Base-by-base conservation (phyloP, 305 asterid species). In the Fraxinus platypoda region DNA sequence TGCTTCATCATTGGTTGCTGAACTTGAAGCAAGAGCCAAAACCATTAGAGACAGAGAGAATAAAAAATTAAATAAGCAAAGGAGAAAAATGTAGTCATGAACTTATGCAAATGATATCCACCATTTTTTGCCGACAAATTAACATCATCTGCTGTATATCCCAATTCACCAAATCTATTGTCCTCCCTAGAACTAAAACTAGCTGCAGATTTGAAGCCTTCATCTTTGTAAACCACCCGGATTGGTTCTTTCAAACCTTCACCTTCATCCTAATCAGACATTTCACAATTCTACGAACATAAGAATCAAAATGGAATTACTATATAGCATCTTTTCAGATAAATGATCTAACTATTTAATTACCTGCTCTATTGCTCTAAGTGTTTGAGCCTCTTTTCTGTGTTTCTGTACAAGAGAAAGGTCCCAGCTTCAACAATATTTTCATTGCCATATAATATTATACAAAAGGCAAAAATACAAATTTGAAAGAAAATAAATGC, bases 351-450 rank as follows among this genome's bases (percentile, higher is more conserved):
- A 71, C 23, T 52, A 84, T 64, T 19, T 30, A 34, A 80, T 84
- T 90, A 95, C 97, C 98, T 91, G 94, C 85, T 91, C 90, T 34
- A 93, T 62, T 82, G 94, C 91, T 81, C 82, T 87, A 62, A 91
- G 90, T 25, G 86, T 80, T 54, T 91, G 97, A 62, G 90, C 90
- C 80, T 93, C 97, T 41, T 87, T 83, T 83, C 94, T 92, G 87
- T 88, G 91, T 82, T 93, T 94, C 99, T 95, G 94, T 79, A 84
- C 76, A 90, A 35, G 12, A 81, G 76, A 84, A 83, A 59, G 81
- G 59, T 0, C 25, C 34, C 81, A 83, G 23, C 17, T 33, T 78
- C 76, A 66, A 82, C 15, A 26, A 81, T 35, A 59, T 46, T 78
- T 5, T 12, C 38, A 71, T 31, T 15, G 13, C 57, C 34, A 12